Evolutionary conservation across 78 protist species (phyloP).

Genomic region (slime mould (Dictyostelium discoideum)): dicty_2.7 NC_007088.5:4600001-4600500

Average conservation of each 20-base stretch:
- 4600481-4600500: neutral
- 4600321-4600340: neutral
- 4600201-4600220: neutral
- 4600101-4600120: neutral
- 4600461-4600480: neutral
- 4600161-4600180: neutral
- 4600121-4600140: neutral
- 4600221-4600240: neutral
- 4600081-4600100: neutral
- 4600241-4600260: neutral
- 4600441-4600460: neutral
- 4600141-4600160: neutral
- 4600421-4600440: neutral
- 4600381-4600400: neutral
- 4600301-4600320: neutral
- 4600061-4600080: neutral
- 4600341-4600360: no score
- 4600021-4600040: neutral
- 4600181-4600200: neutral
- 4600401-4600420: neutral
- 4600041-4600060: neutral
- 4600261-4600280: neutral
- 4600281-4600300: neutral
- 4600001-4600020: neutral
- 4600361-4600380: neutral